Percentiles rank a stretch among this genome's conserved stretches.
Conservation (phyloP, 257 asterid genomes). For the Anisodus tanguticus region DNA sequence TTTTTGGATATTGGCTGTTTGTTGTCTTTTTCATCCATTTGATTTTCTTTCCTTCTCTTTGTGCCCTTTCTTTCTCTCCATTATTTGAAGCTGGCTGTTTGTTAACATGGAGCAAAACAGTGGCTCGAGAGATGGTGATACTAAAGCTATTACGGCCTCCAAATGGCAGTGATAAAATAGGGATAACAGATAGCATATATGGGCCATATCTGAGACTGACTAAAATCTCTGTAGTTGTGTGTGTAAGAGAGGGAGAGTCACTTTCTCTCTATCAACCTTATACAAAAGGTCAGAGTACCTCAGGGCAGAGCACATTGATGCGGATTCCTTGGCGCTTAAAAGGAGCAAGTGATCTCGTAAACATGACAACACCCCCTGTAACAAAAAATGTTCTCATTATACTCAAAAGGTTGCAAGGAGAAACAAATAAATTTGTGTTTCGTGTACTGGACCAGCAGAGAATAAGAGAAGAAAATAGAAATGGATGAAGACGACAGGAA, state of each 20-base stretch:
- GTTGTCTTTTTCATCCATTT: not conserved
- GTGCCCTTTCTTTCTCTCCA: not conserved
- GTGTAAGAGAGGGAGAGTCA: not conserved
- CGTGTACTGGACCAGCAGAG: not conserved
- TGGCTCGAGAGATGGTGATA: not conserved
- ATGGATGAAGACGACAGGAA: not conserved
- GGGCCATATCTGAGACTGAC: not conserved
- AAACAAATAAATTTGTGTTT: slow-evolving; percentile 13
- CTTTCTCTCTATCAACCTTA: not conserved
- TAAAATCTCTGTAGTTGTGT: not conserved
- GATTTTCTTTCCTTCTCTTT: slow-evolving; percentile 13
- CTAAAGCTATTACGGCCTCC: not conserved
- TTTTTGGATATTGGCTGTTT: not conserved
- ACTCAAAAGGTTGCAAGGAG: slow-evolving; percentile 21
- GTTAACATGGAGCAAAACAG: not conserved
- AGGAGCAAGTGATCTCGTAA: slow-evolving; percentile 80
- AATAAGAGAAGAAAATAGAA: slow-evolving; percentile 16
- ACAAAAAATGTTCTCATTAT: slow-evolving; percentile 33
- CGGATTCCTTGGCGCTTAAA: slow-evolving; percentile 91
- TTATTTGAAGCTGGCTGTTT: not conserved
- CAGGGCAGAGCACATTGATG: slow-evolving; percentile 93
- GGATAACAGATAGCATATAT: not conserved
- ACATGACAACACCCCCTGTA: slow-evolving; percentile 86
- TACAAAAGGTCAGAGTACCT: slow-evolving; percentile 49
- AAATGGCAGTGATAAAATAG: not conserved